A percentile compares a stretch with the other conserved stretches of the same genome.
Conservation (phyloP, 75 land plant genomes). For the Isoetes taiwanensis region DNA sequence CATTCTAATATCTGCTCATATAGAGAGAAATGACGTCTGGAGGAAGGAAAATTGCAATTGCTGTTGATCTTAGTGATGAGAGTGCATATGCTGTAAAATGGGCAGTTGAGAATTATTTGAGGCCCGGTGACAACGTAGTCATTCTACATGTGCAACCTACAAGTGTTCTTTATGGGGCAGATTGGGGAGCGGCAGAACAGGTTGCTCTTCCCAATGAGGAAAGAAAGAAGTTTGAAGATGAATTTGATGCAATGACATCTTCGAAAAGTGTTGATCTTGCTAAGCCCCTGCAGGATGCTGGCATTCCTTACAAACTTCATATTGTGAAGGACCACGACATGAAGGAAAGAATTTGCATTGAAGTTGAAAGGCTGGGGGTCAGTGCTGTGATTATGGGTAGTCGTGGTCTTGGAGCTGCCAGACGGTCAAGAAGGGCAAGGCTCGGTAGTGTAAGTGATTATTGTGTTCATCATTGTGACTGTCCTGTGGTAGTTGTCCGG, state of each 20-base stretch:
- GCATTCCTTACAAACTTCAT: conserved; percentile 59
- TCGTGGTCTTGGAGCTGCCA: conserved; percentile 62
- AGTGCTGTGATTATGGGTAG: conserved; percentile 72
- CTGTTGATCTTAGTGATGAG: conserved; percentile 83
- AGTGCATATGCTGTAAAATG: conserved; percentile 66
- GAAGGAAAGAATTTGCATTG: conserved; percentile 63
- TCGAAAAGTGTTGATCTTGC: conserved; percentile 49
- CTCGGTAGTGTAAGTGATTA: conserved; percentile 75
- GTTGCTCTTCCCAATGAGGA: conserved; percentile 24
- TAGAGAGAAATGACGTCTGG: no score
- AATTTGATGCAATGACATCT: conserved; percentile 47
- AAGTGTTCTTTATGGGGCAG: conserved; percentile 65
- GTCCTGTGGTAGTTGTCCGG: conserved; percentile 69
- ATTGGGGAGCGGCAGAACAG: conserved; percentile 48
- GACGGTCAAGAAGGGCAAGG: conserved; percentile 39
- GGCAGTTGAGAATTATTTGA: conserved; percentile 69
- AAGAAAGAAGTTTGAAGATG: conserved; percentile 21
- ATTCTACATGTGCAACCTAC: conserved; percentile 73
- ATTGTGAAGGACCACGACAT: conserved; percentile 87
- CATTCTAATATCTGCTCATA: no score
- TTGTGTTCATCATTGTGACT: conserved; percentile 70
- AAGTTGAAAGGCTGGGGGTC: conserved; percentile 46
- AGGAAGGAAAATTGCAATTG: conserved; percentile 53
- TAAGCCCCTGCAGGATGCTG: conserved; percentile 51
- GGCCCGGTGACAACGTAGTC: conserved; percentile 66